phyloP scores from a whole-genome alignment of 2,329 filamentous ascomycete species.

The Microdochium bolleyi region DNA sequence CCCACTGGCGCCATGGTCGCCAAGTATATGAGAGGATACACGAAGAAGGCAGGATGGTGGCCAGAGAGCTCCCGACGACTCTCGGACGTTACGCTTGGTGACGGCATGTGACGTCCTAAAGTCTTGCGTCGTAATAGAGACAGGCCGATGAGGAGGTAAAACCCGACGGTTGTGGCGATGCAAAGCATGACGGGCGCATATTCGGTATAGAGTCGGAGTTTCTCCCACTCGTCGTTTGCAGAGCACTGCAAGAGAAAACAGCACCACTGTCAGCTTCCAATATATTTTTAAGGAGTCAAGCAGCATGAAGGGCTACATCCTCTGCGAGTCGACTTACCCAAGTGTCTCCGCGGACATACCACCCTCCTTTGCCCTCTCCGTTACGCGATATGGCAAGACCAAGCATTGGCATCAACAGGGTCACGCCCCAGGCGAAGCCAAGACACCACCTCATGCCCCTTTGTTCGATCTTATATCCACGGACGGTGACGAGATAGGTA shows the following conservation, averaged over 20 bases:
- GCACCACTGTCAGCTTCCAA: not conserved
- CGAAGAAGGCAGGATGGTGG: not conserved
- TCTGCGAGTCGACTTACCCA: not conserved
- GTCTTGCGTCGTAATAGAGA: not conserved
- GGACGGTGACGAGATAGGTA: not conserved
- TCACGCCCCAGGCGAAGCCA: not conserved
- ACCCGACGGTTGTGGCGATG: not conserved
- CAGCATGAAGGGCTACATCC: not conserved
- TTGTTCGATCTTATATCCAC: not conserved
- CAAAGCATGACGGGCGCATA: not conserved
- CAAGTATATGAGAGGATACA: not conserved
- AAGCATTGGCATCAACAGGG: not conserved
- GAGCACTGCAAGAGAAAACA: not conserved
- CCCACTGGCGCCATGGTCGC: not conserved
- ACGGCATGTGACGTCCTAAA: not conserved
- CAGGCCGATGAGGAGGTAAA: not conserved
- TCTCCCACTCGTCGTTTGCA: not conserved
- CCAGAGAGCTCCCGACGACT: not conserved
- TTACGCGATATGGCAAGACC: not conserved
- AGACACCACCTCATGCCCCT: not conserved
- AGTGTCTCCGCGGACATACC: not conserved
- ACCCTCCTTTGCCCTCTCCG: not conserved
- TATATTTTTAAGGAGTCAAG: not conserved
- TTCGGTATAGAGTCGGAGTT: not conserved
- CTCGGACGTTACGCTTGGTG: not conserved